Conservation (phyloP, 768 basidiomycete genomes). For the Cytidiella melzeri region DNA sequence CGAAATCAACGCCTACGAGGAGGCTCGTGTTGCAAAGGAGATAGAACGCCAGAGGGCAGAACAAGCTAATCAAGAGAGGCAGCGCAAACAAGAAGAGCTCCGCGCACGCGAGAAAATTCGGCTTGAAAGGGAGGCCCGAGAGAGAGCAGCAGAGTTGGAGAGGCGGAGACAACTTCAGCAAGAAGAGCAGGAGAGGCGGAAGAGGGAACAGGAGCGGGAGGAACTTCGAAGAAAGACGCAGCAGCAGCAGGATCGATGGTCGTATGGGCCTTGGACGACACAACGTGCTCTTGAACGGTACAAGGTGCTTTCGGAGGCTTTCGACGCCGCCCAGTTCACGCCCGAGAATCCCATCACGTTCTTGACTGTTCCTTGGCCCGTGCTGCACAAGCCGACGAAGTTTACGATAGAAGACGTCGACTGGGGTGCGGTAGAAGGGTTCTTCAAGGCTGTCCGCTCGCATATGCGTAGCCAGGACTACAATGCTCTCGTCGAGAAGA, state of each 20-base stretch:
- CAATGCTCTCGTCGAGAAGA: constrained; percentile 59
- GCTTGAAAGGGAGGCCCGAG: constrained; percentile 16
- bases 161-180: constrained; percentile 6
- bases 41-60: constrained; percentile 2
- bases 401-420: constrained; percentile 62
- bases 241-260: constrained; percentile 46
- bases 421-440: constrained; percentile 64
- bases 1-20: constrained; percentile 10
- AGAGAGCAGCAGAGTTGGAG: constrained; percentile 23
- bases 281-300: constrained; percentile 69
- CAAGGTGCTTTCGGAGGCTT: constrained; percentile 49
- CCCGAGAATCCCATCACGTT: constrained; percentile 47
- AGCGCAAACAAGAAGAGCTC: constrained; percentile 18
- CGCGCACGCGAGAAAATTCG: constrained; percentile 22
- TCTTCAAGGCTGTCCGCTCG: constrained; percentile 49
- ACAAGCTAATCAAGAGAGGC: constrained; percentile 2
- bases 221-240: constrained; percentile 33
- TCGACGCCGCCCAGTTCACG: constrained; percentile 57
- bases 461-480: constrained; percentile 58
- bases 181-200: constrained; percentile 25
- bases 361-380: constrained; percentile 72
- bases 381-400: constrained; percentile 44
- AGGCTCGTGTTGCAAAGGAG: constrained; percentile 1
- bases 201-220: constrained; percentile 6
- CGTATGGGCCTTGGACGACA: constrained; percentile 55